Base-by-base conservation (phyloP, 2,329 filamentous ascomycete species). In the Colletotrichum sp. region DNA sequence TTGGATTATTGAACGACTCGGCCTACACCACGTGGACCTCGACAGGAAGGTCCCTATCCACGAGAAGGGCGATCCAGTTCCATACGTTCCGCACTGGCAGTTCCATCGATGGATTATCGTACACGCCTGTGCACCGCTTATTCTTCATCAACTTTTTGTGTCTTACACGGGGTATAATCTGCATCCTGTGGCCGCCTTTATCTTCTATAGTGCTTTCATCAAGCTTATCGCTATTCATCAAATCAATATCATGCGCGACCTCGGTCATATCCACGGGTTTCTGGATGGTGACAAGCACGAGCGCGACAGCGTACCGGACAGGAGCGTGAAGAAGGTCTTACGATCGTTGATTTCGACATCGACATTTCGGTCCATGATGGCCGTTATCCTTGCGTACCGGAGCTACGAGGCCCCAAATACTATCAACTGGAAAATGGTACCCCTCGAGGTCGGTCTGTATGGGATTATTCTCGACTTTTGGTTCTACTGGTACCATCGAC, bases 271-370 rank as follows among this genome's bases (percentile, higher is more conserved):
- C 1, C 80, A 83, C 26, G 87, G 87, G 7, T 88, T 85, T 71
- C 81, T 88, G 2, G 87, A 88, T 73, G 86, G 87, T 15, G 86
- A 88, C 75, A 82, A 84, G 49, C 86, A 88, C 76, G 83, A 81
- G 21, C 84, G 86, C 18, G 86, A 88, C 67, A 83, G 84, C 5
- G 83, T 88, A 8, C 86, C 87, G 0, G 85, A 88, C 65, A 80
- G 82, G 2, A 84, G 83, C 12, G 84, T 85, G 4, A 67, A 26
- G 15, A 84, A 85, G 68, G 83, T 85, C 10, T 78, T 81, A 4
- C 69, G 69, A 0, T 85, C 84, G 0, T 80, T 87, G 2, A 44
- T 83, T 32, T 81, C 82, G 13, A 85, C 84, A 0, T 80, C 84
- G 1, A 82, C 80, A 2, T 80, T 81, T 60, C 83, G 85, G 2